phyloP scores from a whole-genome alignment of 257 asterid species.

The Mentha longifolia region DNA sequence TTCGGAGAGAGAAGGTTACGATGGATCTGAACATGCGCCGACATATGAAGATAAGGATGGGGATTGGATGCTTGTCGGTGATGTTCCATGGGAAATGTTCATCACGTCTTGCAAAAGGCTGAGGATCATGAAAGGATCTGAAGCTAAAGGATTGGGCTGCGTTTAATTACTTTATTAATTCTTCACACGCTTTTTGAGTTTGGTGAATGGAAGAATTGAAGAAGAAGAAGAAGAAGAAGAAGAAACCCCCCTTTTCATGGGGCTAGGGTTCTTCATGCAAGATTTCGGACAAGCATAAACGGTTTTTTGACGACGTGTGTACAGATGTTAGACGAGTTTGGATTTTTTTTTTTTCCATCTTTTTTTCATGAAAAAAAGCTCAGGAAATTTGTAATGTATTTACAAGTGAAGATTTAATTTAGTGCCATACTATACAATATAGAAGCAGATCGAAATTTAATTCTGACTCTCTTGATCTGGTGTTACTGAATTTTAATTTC shows the following conservation, averaged over 20 bases:
- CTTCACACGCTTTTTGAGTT: not conserved
- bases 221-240: not conserved
- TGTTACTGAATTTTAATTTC: not conserved
- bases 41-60: constrained; percentile 96
- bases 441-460: not conserved
- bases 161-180: not conserved
- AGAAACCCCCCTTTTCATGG: not conserved
- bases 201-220: not conserved
- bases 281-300: not conserved
- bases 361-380: not conserved
- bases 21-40: constrained; percentile 74
- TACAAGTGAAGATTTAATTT: constrained; percentile 22
- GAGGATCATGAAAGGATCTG: constrained; percentile 79
- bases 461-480: constrained; percentile 2
- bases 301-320: constrained; percentile 26
- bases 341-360: not conserved
- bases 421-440: constrained; percentile 24
- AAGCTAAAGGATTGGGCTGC: constrained; percentile 71
- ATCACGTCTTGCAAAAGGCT: constrained; percentile 73
- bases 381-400: constrained; percentile 33
- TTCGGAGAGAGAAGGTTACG: constrained; percentile 77
- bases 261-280: not conserved
- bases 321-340: constrained; percentile 32
- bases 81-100: constrained; percentile 98
- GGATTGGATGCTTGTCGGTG: constrained; percentile 98